A percentile compares a stretch with the other conserved stretches of the same genome.
Conservation (phyloP, 2,329 filamentous ascomycete genomes). For the Ascochyta clinopodiicola region DNA sequence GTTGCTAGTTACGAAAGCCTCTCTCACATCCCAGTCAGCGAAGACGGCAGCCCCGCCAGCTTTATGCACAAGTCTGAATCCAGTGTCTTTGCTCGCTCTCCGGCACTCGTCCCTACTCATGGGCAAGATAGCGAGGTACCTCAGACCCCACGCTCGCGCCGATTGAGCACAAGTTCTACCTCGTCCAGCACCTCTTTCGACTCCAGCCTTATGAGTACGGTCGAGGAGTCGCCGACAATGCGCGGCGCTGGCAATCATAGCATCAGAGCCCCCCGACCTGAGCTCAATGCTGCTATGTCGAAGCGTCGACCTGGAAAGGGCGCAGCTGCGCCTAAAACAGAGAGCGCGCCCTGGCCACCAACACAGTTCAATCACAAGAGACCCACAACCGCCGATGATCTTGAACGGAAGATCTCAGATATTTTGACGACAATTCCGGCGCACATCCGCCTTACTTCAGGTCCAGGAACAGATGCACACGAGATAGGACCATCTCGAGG, state of each 20-base stretch:
- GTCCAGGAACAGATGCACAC: conserved; percentile 37
- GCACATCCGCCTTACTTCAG: conserved; percentile 72
- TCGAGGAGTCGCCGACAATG: conserved; percentile 47
- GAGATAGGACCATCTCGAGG: conserved; percentile 39
- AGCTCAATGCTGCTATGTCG: conserved; percentile 53
- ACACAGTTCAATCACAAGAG: conserved; percentile 42
- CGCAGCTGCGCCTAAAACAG: conserved; percentile 49
- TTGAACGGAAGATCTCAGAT: conserved; percentile 80
- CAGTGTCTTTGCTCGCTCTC: conserved; percentile 21
- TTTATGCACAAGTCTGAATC: conserved; percentile 6
- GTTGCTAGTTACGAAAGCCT: conserved; percentile 10
- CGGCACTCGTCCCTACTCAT: conserved; percentile 29
- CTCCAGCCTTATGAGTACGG: conserved; percentile 38
- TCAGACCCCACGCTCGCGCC: conserved; percentile 41
- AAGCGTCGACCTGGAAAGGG: conserved; percentile 45
- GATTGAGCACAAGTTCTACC: conserved; percentile 39
- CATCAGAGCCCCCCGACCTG: conserved; percentile 42
- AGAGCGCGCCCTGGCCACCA: conserved; percentile 43
- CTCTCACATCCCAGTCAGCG: conserved; percentile 1
- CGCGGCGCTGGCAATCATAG: conserved; percentile 37
- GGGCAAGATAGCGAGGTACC: conserved; percentile 30
- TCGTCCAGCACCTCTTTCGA: conserved; percentile 40
- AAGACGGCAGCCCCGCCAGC: conserved; percentile 4
- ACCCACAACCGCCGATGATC: conserved; percentile 59
- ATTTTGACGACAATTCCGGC: conserved; percentile 80